A percentile compares a stretch with the other conserved stretches of the same genome.
Evolutionary conservation across 257 asterid species (phyloP).

Genomic region (Avicennia marina): DNA sequence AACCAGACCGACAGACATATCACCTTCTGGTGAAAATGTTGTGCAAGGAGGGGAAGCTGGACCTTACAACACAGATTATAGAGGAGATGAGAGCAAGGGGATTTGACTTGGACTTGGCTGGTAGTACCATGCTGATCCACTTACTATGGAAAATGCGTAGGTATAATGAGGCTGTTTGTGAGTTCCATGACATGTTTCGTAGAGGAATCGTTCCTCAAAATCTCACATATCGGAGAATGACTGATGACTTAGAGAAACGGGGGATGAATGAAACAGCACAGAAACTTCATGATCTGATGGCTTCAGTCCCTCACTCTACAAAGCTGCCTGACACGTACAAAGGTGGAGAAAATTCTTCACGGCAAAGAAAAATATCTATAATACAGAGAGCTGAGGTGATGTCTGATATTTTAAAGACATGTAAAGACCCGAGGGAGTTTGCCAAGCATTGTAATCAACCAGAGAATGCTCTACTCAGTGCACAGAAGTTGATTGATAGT

Average conservation of each 20-base stretch:
- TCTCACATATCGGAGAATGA: slow-evolving; percentile 60
- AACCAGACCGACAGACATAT: slow-evolving; percentile 60
- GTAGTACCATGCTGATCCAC: slow-evolving; percentile 76
- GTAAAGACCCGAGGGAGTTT: slow-evolving; percentile 47
- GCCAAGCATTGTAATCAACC: slow-evolving; percentile 31
- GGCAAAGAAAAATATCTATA: slow-evolving; percentile 41
- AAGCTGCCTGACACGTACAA: slow-evolving; percentile 68
- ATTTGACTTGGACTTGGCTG: slow-evolving; percentile 72
- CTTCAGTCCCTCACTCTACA: slow-evolving; percentile 58
- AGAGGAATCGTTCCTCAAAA: slow-evolving; percentile 86
- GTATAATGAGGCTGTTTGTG: slow-evolving; percentile 53
- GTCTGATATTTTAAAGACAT: slow-evolving; percentile 60
- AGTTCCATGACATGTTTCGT: slow-evolving; percentile 70
- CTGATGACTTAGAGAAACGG: slow-evolving; percentile 42
- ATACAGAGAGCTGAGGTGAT: slow-evolving; percentile 60
- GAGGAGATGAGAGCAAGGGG: slow-evolving; percentile 75
- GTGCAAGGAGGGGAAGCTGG: slow-evolving; percentile 54
- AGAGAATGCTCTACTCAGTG: slow-evolving; percentile 35
- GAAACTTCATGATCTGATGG: slow-evolving; percentile 58
- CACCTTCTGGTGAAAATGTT: slow-evolving; percentile 76
- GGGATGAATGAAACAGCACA: slow-evolving; percentile 46
- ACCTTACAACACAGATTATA: slow-evolving; percentile 32
- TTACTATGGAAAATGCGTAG: slow-evolving; percentile 45
- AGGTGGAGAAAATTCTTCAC: slow-evolving; percentile 26
- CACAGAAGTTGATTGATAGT: slow-evolving; percentile 30